Conservation (phyloP, 192 early-diverging fungal genomes). For the Gonapodya prolifera region DNA sequence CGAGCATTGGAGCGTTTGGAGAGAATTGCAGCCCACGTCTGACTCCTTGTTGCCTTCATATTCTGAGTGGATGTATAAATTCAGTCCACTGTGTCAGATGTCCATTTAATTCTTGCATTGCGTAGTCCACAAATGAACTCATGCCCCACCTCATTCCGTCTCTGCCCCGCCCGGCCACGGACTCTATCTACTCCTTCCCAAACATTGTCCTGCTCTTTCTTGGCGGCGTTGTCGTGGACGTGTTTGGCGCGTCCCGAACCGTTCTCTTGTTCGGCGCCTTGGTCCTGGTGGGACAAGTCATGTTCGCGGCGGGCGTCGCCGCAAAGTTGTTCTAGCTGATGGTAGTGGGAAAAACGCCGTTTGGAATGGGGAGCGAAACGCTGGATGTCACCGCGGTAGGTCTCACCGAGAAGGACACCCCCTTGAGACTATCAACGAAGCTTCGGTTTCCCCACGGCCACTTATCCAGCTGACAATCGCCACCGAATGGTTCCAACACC, state of each 20-base stretch:
- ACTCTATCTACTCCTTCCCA: slow-evolving; percentile 42
- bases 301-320: slow-evolving; percentile 30
- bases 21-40: too few species aligned
- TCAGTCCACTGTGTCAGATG: too few species aligned
- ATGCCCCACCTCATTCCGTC: too few species aligned
- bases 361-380: slow-evolving; percentile 40
- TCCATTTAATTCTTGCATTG: too few species aligned
- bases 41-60: too few species aligned
- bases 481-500: not conserved
- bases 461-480: not conserved
- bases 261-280: slow-evolving; percentile 21
- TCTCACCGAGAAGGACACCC: too few species aligned
- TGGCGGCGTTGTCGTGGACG: slow-evolving; percentile 34
- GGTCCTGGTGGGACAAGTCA: slow-evolving; percentile 28
- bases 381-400: slow-evolving; percentile 37
- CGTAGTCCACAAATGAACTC: too few species aligned
- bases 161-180: slow-evolving; percentile 21
- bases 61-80: too few species aligned
- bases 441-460: too few species aligned
- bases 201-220: slow-evolving; percentile 47
- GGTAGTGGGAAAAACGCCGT: slow-evolving; percentile 29
- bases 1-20: too few species aligned
- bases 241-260: slow-evolving; percentile 18
- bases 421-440: too few species aligned
- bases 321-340: not conserved